A percentile compares a stretch with the other conserved stretches of the same genome.
Evolutionary conservation across 1,139 yeast species (phyloP).

Genomic region (Pichia inconspicua): DNA sequence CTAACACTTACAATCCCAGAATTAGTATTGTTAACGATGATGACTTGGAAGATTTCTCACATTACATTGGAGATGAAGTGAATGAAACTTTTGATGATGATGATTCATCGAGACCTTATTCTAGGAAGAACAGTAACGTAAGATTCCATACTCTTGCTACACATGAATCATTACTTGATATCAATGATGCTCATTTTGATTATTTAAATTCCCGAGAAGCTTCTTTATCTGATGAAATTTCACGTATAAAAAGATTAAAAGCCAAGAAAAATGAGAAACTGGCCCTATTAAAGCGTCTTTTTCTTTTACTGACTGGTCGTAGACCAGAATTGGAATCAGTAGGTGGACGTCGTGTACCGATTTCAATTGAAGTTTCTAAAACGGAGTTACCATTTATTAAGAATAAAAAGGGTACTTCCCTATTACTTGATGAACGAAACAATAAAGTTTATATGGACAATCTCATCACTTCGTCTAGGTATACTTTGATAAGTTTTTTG

Average conservation of each 20-base stretch:
- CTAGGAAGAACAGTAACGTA: background rate
- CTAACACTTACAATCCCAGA: constrained; percentile 19
- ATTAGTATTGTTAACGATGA: constrained; percentile 12
- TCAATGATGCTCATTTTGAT: constrained; percentile 14
- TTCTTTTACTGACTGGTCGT: constrained; percentile 36
- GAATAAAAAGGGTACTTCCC: constrained; percentile 19
- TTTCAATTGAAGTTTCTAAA: constrained; percentile 35
- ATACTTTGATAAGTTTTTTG: constrained; percentile 69
- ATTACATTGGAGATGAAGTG: constrained; percentile 9
- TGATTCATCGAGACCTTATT: constrained; percentile 18
- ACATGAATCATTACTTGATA: constrained; percentile 24
- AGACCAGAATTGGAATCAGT: constrained; percentile 44
- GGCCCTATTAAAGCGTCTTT: constrained; percentile 1
- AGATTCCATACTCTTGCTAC: constrained; percentile 7
- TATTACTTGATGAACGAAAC: constrained; percentile 59
- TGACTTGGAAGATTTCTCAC: constrained; percentile 16
- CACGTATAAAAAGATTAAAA: constrained; percentile 1
- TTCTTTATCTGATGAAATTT: background rate
- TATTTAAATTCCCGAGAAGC: background rate
- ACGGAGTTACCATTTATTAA: constrained; percentile 18
- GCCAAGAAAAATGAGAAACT: background rate
- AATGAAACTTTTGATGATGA: background rate
- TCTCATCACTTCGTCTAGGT: constrained; percentile 77
- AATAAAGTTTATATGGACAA: constrained; percentile 59
- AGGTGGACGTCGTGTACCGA: constrained; percentile 72